Evolutionary conservation across 2,329 filamentous ascomycete species (phyloP), one percentile per base, ranked within the genome.

Genomic region (Cladosporium cucumerinum): DNA sequence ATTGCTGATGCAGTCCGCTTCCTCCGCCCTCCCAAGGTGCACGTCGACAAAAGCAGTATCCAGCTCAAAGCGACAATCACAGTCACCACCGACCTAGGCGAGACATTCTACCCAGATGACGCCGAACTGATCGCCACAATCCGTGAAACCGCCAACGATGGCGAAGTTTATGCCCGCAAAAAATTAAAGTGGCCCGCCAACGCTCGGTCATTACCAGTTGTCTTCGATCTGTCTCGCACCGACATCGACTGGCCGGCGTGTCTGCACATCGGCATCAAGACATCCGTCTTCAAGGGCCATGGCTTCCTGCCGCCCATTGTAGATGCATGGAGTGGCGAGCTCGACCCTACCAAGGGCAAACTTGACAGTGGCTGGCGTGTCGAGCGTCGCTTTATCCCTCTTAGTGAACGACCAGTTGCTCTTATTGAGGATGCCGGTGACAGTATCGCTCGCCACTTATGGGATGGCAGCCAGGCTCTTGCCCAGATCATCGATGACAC

Each of bases 341-440:
- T 84, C 71, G 75, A 80, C 64, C 70, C 73, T 5, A 69, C 74
- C 10, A 73, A 75, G 23, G 78, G 75, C 11, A 65, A 74, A 14
- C 70, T 75, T 2, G 78, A 81, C 48, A 80, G 82, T 0, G 80
- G 81, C 14, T 84, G 81, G 68, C 76, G 85, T 16, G 82, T 88
- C 1, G 82, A 88, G 70, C 79, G 87, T 67, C 80, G 83, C 16
- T 82, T 89, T 65, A 70, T 71, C 14, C 76, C 84, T 8, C 70
- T 77, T 5, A 73, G 76, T 39, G 75, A 77, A 25, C 70, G 77
- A 6, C 72, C 72, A 5, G 70, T 87, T 11, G 75, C 76, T 36
- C 84, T 91, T 52, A 87, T 85, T 80, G 89, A 91, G 73, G 89
- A 91, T 71, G 89, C 87, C 0, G 88, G 88, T 4, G 88, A 91